These are phyloP conservation scores for Fusarium stilboides DNA, from an alignment of 2,329 filamentous ascomycete species.

Conservation along the genomic window DNA sequence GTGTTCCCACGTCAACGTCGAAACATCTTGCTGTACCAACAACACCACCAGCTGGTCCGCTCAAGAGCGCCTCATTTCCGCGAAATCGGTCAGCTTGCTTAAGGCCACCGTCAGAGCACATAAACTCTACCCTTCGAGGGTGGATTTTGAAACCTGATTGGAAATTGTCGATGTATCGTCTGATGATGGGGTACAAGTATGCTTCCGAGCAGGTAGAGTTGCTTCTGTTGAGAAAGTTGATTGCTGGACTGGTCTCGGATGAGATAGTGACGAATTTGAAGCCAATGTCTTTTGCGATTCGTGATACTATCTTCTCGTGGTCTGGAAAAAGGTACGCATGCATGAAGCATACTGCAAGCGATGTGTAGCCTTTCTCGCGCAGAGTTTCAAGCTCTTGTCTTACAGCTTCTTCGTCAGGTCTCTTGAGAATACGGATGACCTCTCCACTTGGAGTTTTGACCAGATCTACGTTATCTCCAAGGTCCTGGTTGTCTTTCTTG, in stretches of 20 bases:
- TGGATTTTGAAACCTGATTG: conserved; percentile 73
- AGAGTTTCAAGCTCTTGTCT: conserved; percentile 71
- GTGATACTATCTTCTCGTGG: conserved; percentile 82
- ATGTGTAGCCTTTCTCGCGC: conserved; percentile 77
- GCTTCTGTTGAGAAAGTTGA: conserved; percentile 77
- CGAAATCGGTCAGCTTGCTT: conserved; percentile 71
- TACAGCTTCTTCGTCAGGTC: conserved; percentile 66
- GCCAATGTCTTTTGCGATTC: conserved; percentile 81
- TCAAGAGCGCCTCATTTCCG: conserved; percentile 76
- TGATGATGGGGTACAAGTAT: conserved; percentile 79
- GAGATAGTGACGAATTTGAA: conserved; percentile 78
- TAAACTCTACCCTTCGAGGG: conserved; percentile 75
- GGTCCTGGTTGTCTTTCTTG: conserved; percentile 64
- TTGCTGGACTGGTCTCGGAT: conserved; percentile 78
- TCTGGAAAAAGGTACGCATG: conserved; percentile 89
- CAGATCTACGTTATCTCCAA: conserved; percentile 49
- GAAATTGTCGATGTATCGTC: conserved; percentile 78
- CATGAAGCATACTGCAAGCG: conserved; percentile 88
- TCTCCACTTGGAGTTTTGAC: conserved; percentile 74
- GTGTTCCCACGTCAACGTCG: conserved; percentile 74
- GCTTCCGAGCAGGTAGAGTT: conserved; percentile 80
- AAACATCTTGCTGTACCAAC: conserved; percentile 79
- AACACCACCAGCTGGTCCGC: conserved; percentile 79
- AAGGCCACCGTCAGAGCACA: conserved; percentile 69
- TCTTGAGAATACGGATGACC: conserved; percentile 72